Base-by-base conservation (phyloP, 331 rosid species). In the Acacia concinna region DNA sequence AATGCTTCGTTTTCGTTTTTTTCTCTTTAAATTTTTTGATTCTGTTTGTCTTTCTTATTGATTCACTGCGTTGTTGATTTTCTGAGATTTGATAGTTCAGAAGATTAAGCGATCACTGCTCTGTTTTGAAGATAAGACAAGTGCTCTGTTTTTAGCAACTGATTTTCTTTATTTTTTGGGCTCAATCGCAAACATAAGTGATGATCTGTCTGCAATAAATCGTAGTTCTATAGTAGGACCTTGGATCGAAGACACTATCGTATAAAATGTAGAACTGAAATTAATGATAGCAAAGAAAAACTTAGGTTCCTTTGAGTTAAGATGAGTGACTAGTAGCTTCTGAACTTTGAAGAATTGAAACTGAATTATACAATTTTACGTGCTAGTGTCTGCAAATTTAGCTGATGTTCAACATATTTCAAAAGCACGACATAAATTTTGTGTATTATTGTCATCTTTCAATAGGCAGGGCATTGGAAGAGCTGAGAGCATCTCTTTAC, bases 401-500 rank as follows among this genome's bases (percentile, higher is more conserved):
- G 67, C 10, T 28, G 67, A 15, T 13, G 20, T 28, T 60, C 37
- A 59, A 38, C 12, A 11, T 38, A 5, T 32, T 32, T 32, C 35
- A 32, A 32, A 32, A 32, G 35, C 35, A 32, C 35, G 35, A 4
- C 35, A 32, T 32, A 3, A 32, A 32, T 32, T 32, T 32, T 32
- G 35, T 32, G 35, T 5, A 32, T 8, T 38, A 38, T 38, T 38
- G 11, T 38, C 41, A 8, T 38, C 41, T 38, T 38, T 38, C 23
- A 73, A 41, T 86, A 91, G 98, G 98, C 74, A 84, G 87, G 82
- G 99, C 98, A 1, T 88, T 93, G 70, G 98, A 95, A 78, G 99
- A 93, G 69, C 79, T 95, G 62, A 85, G 96, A 89, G 75, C 93
- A 34, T 85, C 94, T 38, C 87, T 95, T 47, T 93, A 90, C 92